A percentile compares a stretch with the other conserved stretches of the same genome.
These are phyloP conservation scores for Eimeria mitis DNA, from an alignment of 169 alveolate genomes.

Conservation along the genomic window DNA sequence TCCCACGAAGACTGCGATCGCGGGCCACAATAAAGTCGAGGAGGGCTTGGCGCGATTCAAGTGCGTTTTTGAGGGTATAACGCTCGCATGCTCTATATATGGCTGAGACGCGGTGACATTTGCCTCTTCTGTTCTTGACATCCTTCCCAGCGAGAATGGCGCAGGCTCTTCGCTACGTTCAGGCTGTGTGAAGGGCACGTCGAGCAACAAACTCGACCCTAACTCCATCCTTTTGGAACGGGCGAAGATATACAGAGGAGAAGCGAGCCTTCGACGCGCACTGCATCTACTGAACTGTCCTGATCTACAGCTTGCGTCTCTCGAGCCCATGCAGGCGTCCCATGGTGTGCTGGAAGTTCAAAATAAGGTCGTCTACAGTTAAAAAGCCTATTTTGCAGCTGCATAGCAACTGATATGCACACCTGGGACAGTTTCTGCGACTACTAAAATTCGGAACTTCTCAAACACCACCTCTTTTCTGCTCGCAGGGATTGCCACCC, in stretches of 20 bases:
- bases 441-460: too few species aligned
- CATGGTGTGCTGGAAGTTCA: neutral
- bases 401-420: too few species aligned
- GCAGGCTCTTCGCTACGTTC: neutral
- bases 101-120: neutral
- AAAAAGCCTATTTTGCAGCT: too few species aligned
- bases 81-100: neutral
- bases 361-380: too few species aligned
- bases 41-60: neutral
- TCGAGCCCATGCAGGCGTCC: neutral
- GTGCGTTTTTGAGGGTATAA: neutral
- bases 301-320: neutral
- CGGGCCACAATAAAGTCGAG: neutral
- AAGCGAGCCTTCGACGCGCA: too few species aligned
- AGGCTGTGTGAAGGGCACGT: neutral
- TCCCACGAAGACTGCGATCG: neutral
- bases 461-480: too few species aligned
- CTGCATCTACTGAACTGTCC: neutral
- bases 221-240: neutral
- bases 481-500: too few species aligned
- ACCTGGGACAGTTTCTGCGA: too few species aligned
- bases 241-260: neutral
- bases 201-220: neutral
- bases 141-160: neutral
- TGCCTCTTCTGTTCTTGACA: neutral